Conservation (phyloP, 441 rosid genomes). For the Populus hybrid region DNA sequence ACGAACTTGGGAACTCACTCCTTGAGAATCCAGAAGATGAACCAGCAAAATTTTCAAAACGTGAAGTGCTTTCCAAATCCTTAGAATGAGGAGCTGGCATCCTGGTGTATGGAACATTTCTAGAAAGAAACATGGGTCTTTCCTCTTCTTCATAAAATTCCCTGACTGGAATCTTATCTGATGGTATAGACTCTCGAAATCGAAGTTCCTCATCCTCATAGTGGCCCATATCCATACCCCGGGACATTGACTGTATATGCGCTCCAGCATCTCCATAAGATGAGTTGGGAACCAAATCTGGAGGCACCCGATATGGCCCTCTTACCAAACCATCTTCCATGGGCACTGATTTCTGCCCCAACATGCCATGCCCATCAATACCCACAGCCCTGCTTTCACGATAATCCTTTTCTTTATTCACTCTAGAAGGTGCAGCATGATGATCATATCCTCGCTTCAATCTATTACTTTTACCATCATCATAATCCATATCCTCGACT, state of each 20-base stretch:
- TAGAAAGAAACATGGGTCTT: constrained; percentile 27
- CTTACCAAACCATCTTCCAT: constrained; percentile 33
- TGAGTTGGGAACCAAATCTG: constrained; percentile 26
- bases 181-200: constrained; percentile 32
- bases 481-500: constrained; percentile 25
- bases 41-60: constrained; percentile 31
- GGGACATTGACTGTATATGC: constrained; percentile 22
- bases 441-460: constrained; percentile 32
- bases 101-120: constrained; percentile 28
- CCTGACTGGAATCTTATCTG: constrained; percentile 20
- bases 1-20: constrained; percentile 32
- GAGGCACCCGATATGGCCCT: constrained; percentile 31
- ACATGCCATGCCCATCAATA: constrained; percentile 25
- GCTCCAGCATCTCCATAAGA: constrained; percentile 35
- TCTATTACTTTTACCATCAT: constrained; percentile 27
- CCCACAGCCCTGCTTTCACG: constrained; percentile 27
- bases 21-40: constrained; percentile 34
- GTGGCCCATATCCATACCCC: constrained; percentile 24
- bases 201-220: constrained; percentile 34
- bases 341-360: constrained; percentile 32
- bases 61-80: constrained; percentile 25
- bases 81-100: constrained; percentile 33
- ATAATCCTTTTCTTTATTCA: constrained; percentile 32
- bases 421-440: constrained; percentile 31
- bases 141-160: constrained; percentile 33